Evolutionary conservation across 2,329 filamentous ascomycete species (phyloP).

Genomic region (Epichloe typhina): DNA sequence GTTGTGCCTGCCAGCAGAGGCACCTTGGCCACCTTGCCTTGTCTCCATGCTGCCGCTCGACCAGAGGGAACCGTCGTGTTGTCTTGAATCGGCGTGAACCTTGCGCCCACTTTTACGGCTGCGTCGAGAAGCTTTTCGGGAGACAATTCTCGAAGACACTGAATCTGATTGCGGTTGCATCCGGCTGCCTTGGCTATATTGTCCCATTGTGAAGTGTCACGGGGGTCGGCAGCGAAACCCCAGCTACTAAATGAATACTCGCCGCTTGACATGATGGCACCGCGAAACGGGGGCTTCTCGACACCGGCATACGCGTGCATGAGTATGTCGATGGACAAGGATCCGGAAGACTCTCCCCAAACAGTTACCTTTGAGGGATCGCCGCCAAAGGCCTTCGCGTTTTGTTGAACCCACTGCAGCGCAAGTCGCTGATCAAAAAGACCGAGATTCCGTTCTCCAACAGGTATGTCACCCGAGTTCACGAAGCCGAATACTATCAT

Average conservation of each 20-base stretch:
- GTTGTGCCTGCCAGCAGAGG: conserved; percentile 14
- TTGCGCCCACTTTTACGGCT: conserved; percentile 1
- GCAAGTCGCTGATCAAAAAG: conserved; percentile 16
- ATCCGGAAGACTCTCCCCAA: conserved; percentile 17
- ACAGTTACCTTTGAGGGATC: conserved; percentile 14
- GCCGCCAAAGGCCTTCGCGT: conserved; percentile 15
- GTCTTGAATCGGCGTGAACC: conserved; percentile 10
- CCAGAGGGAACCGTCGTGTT: conserved; percentile 8
- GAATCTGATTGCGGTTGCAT: conserved; percentile 8
- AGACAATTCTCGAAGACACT: conserved; percentile 11
- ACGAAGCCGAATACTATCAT: conserved; percentile 28
- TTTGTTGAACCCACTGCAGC: conserved; percentile 14
- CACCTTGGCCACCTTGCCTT: conserved; percentile 8
- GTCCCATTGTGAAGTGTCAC: conserved; percentile 8
- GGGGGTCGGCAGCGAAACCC: conserved; percentile 2
- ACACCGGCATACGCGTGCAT: conserved; percentile 10
- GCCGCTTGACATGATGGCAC: conserved; percentile 16
- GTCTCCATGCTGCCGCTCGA: conserved; percentile 11
- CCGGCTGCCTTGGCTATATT: conserved; percentile 8
- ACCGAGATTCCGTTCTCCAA: conserved; percentile 19
- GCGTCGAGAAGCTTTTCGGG: conserved; percentile 8
- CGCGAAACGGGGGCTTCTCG: conserved; percentile 12
- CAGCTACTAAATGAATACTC: conserved; percentile 15
- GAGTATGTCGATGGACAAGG: conserved; percentile 19
- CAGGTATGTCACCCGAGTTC: conserved; percentile 24